Conservation (phyloP, 2,329 filamentous ascomycete genomes). For the Dactylonectria macrodidyma region DNA sequence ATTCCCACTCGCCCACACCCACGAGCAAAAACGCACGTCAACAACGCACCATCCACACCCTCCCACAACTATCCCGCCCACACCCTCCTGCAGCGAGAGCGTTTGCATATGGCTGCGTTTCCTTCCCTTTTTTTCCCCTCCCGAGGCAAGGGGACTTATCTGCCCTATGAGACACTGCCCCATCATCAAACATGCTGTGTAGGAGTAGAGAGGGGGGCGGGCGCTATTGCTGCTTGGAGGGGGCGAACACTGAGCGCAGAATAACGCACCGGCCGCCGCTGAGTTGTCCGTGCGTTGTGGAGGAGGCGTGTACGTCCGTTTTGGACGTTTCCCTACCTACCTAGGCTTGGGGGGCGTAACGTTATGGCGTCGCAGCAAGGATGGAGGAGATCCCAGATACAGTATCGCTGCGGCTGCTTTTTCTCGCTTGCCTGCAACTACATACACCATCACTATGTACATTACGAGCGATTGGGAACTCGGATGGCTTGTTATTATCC, state of each 20-base stretch:
- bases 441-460: too few species aligned
- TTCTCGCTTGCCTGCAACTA: neutral
- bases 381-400: neutral
- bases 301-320: conserved; percentile 42
- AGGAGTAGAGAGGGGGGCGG: too few species aligned
- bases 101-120: conserved; percentile 23
- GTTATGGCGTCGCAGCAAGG: conserved; percentile 1
- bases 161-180: conserved; percentile 59
- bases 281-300: conserved; percentile 53
- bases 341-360: neutral
- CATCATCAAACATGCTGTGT: conserved; percentile 54
- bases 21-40: conserved; percentile 9
- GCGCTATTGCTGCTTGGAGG: neutral
- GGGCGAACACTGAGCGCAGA: neutral
- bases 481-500: too few species aligned
- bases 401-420: neutral
- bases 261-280: conserved; percentile 40
- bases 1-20: conserved; percentile 13
- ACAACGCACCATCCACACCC: conserved; percentile 23
- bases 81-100: conserved; percentile 16
- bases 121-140: conserved; percentile 4
- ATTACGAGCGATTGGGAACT: conserved; percentile 2
- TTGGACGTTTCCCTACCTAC: neutral
- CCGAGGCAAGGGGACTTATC: neutral
- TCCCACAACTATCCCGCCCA: neutral